Percentiles rank a stretch among this genome's conserved stretches.
These are phyloP conservation scores for Coemansia sp. DNA, from an alignment of 192 early-diverging fungal species.

Conservation along the genomic window DNA sequence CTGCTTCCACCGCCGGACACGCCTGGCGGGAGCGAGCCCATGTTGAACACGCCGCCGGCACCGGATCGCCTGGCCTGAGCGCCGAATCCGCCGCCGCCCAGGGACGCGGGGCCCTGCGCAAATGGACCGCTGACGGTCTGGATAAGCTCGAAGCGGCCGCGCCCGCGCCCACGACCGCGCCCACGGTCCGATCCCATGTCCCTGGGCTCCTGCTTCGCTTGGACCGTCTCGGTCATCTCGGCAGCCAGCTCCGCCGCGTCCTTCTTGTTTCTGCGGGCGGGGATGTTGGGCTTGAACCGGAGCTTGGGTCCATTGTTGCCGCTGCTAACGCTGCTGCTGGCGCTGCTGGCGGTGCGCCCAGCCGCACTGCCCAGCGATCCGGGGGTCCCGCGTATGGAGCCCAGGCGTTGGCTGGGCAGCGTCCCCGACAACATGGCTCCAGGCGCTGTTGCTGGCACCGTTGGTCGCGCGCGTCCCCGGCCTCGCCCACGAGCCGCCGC, in stretches of 20 bases:
- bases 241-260: slow-evolving; percentile 20
- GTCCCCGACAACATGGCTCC: slow-evolving; percentile 2
- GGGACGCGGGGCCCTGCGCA: slow-evolving; percentile 45
- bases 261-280: slow-evolving; percentile 31
- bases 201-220: slow-evolving; percentile 13
- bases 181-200: background rate
- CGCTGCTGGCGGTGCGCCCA: background rate
- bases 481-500: slow-evolving; percentile 15
- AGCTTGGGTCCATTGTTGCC: background rate
- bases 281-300: slow-evolving; percentile 35
- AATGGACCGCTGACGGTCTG: slow-evolving; percentile 38
- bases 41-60: background rate
- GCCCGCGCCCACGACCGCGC: slow-evolving; percentile 5
- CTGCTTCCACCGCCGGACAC: background rate
- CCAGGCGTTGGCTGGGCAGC: slow-evolving; percentile 20
- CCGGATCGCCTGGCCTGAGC: background rate
- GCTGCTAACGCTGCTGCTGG: background rate
- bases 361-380: background rate
- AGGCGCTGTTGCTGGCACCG: background rate
- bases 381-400: slow-evolving; percentile 17
- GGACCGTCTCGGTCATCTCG: background rate
- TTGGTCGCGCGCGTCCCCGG: background rate
- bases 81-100: slow-evolving; percentile 1
- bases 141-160: slow-evolving; percentile 23
- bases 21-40: slow-evolving; percentile 5